phyloP scores from a whole-genome alignment of 805 yeast genomes.

The Pichia deserticola region DNA sequence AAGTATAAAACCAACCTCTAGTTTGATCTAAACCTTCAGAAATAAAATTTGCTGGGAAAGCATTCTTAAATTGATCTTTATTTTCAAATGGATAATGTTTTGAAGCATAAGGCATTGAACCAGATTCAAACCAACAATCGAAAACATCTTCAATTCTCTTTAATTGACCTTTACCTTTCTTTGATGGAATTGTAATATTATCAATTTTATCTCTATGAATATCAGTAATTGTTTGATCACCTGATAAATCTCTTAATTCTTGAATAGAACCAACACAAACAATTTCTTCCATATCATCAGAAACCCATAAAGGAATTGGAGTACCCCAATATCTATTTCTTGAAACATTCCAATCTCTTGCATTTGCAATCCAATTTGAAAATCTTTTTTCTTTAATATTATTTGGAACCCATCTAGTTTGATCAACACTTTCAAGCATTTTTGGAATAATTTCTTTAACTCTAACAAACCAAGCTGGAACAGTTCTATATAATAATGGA shows the following conservation, averaged over 20 bases:
- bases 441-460: slow-evolving; percentile 81
- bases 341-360: slow-evolving; percentile 98
- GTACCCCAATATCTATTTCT: slow-evolving; percentile 99
- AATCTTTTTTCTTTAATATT: slow-evolving; percentile 90
- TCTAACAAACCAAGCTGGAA: slow-evolving; percentile 98
- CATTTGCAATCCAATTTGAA: slow-evolving; percentile 96
- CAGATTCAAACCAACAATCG: slow-evolving; percentile 99
- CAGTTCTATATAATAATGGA: slow-evolving; percentile 90
- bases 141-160: slow-evolving; percentile 94
- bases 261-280: slow-evolving; percentile 89
- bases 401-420: slow-evolving; percentile 92
- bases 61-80: slow-evolving; percentile 55
- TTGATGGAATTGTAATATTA: slow-evolving; percentile 86
- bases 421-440: slow-evolving; percentile 77
- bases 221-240: slow-evolving; percentile 74
- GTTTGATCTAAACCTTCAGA: slow-evolving; percentile 99
- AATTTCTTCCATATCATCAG: slow-evolving; percentile 87
- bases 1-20: slow-evolving; percentile 99
- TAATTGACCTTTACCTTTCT: slow-evolving; percentile 78
- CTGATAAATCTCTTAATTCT: slow-evolving; percentile 80
- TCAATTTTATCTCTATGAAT: slow-evolving; percentile 93
- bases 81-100: slow-evolving; percentile 92
- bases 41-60: slow-evolving; percentile 96
- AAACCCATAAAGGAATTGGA: slow-evolving; percentile 96
- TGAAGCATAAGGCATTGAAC: slow-evolving; percentile 98